These are phyloP conservation scores for Backusella westeae DNA, from an alignment of 192 early-diverging fungal genomes.

Conservation along the genomic window DNA sequence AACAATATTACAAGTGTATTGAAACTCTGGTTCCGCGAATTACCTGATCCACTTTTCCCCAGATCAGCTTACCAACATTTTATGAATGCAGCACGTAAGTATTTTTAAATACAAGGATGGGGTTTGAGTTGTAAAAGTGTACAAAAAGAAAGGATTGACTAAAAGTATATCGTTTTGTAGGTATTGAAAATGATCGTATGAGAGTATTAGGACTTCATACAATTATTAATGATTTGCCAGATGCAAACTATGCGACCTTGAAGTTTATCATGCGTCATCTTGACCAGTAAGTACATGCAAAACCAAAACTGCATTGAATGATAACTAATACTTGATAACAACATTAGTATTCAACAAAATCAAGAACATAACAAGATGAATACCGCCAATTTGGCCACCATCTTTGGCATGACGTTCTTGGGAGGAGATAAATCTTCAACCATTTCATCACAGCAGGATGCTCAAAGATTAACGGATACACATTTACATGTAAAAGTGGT, in stretches of 20 bases:
- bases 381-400: constrained; percentile 80
- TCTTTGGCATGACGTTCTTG: constrained; percentile 91
- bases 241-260: constrained; percentile 83
- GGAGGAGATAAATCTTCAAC: constrained; percentile 31
- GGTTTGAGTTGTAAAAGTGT: not conserved
- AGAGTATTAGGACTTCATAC: constrained; percentile 71
- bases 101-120: not conserved
- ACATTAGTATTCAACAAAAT: constrained; percentile 66
- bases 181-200: constrained; percentile 58
- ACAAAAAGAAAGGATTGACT: not conserved
- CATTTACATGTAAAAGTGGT: constrained; percentile 61
- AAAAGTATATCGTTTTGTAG: constrained; percentile 27
- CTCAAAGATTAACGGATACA: constrained; percentile 53
- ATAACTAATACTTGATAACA: not conserved
- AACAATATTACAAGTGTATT: constrained; percentile 82
- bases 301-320: not conserved
- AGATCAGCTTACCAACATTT: constrained; percentile 60
- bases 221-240: constrained; percentile 71
- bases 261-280: constrained; percentile 80
- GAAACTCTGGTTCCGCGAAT: constrained; percentile 93
- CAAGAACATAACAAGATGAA: constrained; percentile 88
- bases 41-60: constrained; percentile 89
- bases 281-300: constrained; percentile 52
- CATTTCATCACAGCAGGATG: constrained; percentile 22
- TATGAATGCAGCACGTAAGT: constrained; percentile 68